Evolutionary conservation across 1,284 basidiomycete genomes (phyloP).

Genomic region (Leccinum fallax): DNA sequence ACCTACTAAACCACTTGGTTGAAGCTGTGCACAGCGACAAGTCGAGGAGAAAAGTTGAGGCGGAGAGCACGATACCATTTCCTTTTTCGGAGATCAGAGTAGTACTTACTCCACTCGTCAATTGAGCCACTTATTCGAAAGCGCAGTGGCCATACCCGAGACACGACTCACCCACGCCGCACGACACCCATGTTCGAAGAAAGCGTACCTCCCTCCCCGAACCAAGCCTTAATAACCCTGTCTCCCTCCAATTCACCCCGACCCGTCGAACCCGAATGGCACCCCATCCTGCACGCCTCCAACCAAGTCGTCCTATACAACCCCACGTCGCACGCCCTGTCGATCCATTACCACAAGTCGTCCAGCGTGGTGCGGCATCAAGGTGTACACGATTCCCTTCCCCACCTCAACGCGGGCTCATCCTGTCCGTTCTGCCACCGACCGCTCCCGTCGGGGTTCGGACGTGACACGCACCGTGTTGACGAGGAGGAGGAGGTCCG

Average conservation of each 20-base stretch:
- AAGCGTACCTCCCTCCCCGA: slow-evolving; percentile 34
- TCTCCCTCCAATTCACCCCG: slow-evolving; percentile 9
- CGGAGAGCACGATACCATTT: neutral
- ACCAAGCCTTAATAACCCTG: slow-evolving; percentile 33
- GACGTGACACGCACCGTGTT: slow-evolving; percentile 10
- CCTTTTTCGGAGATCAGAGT: neutral
- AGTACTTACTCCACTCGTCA: neutral
- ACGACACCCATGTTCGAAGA: slow-evolving; percentile 22
- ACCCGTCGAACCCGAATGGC: slow-evolving; percentile 48
- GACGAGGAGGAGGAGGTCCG: neutral
- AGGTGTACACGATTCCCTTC: neutral
- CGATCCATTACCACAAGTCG: slow-evolving; percentile 51
- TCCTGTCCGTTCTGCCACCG: slow-evolving; percentile 76
- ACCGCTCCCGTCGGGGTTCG: slow-evolving; percentile 44
- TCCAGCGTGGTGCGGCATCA: slow-evolving; percentile 22
- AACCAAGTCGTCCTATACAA: slow-evolving; percentile 91
- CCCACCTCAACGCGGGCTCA: slow-evolving; percentile 23
- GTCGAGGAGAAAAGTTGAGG: too few species aligned
- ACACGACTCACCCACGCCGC: neutral
- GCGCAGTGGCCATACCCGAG: neutral
- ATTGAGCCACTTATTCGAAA: neutral
- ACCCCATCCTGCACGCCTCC: slow-evolving; percentile 72
- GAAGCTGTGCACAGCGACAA: too few species aligned
- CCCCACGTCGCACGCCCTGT: slow-evolving; percentile 80
- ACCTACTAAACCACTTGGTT: too few species aligned